Base-by-base conservation (phyloP, 1,284 basidiomycete species). In the Melampsora medusae region DNA sequence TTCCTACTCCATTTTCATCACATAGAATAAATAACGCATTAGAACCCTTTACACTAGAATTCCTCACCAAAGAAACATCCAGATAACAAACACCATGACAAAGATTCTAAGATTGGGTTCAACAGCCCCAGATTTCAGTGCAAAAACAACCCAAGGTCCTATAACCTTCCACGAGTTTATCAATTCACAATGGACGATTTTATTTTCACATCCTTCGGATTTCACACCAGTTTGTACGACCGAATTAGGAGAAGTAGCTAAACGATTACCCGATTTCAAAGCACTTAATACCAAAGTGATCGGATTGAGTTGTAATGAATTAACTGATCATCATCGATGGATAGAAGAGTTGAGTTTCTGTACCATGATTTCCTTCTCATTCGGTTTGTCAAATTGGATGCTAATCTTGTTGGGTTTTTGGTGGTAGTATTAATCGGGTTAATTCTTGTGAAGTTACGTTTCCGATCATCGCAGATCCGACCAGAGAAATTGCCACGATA, bases 191-290 rank as follows among this genome's bases (percentile, higher is more conserved):
- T 99, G 97, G 96, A 91, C 88, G 67, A 86, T 96, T 82, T 86
- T 97, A 77, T 97, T 97, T 87, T 93, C 91, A 49, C 96, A 98
- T 84, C 96, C 71, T 1, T 48, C 95, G 0, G 86, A 86, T 81
- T 87, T 82, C 73, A 83, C 78, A 12, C 78, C 78, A 9, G 80
- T 84, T 16, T 84, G 84, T 80, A 85, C 97, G 66, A 99, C 97
- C 68, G 97, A 99, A 86, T 90, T 99, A 68, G 94, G 92, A 72
- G 95, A 97, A 82, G 93, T 97, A 46, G 91, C 96, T 56, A 90
- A 92, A 80, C 89, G 91, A 78, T 87, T 88, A n/a, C 85, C 86
- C 19, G 94, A 98, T 83, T 99, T 98, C 83, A 86, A 84, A 78
- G 89, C 89, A 81, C 91, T 96, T 78, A 89, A 90, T 78, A 93